These are phyloP conservation scores for Diaporthe helianthi DNA, from an alignment of 2,329 filamentous ascomycete genomes.

Conservation along the genomic window DNA sequence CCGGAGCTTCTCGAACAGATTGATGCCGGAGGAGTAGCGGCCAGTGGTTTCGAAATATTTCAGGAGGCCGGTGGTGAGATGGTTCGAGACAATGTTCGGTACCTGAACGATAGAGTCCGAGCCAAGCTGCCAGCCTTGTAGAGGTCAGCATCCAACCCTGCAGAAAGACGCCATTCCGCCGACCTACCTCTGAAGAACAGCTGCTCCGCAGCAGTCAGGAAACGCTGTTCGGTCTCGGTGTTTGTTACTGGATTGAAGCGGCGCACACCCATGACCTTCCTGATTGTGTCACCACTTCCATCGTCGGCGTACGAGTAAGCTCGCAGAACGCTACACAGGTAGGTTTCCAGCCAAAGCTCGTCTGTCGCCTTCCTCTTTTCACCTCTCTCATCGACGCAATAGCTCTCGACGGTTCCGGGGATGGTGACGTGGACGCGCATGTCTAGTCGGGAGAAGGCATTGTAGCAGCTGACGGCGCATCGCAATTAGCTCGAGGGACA, in stretches of 20 bases:
- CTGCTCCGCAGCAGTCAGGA: slow-evolving; percentile 90
- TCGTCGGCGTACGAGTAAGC: slow-evolving; percentile 98
- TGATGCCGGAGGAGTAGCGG: slow-evolving; percentile 92
- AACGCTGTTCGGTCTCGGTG: slow-evolving; percentile 97
- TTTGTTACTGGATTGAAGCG: slow-evolving; percentile 97
- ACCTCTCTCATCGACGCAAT: slow-evolving; percentile 95
- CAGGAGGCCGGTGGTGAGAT: slow-evolving; percentile 90
- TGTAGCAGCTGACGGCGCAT: slow-evolving; percentile 74
- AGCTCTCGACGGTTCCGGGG: slow-evolving; percentile 94
- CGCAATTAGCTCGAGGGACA: slow-evolving; percentile 34
- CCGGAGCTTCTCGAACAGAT: slow-evolving; percentile 94
- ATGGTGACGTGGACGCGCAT: slow-evolving; percentile 99
- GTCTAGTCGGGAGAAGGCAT: slow-evolving; percentile 96
- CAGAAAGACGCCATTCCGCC: no score
- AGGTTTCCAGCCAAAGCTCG: slow-evolving; percentile 95
- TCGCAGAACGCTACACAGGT: slow-evolving; percentile 90
- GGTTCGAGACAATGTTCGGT: slow-evolving; percentile 94
- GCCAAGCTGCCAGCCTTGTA: slow-evolving; percentile 86
- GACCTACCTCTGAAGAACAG: slow-evolving; percentile 86
- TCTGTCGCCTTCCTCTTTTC: slow-evolving; percentile 94
- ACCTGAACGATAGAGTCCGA: slow-evolving; percentile 98
- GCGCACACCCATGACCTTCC: slow-evolving; percentile 96
- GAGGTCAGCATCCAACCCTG: slow-evolving; percentile 8
- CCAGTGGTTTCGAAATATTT: slow-evolving; percentile 97
- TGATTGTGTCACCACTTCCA: slow-evolving; percentile 90